Evolutionary conservation across 2,329 filamentous ascomycete species (phyloP).

Genomic region (Fusarium ambrosium): DNA sequence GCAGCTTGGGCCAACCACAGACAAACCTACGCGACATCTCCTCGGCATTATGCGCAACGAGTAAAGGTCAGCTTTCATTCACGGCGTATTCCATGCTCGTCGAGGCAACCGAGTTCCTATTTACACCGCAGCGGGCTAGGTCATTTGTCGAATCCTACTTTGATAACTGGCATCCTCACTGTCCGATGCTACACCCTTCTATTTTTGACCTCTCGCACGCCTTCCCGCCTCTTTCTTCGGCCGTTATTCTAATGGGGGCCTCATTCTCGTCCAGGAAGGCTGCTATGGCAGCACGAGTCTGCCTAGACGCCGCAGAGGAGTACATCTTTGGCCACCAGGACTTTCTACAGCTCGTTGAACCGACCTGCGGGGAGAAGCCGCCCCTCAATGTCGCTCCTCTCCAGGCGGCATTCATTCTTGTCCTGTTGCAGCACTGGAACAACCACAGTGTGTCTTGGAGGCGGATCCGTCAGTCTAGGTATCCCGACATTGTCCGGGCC

Average conservation of each 20-base stretch:
- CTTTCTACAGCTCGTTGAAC: background rate
- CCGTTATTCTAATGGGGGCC: background rate
- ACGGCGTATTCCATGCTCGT: background rate
- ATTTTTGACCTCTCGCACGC: background rate
- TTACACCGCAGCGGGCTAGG: background rate
- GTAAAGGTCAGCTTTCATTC: background rate
- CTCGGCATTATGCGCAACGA: background rate
- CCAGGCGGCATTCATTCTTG: background rate
- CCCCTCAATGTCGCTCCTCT: background rate
- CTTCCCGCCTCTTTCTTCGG: background rate
- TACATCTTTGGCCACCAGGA: background rate
- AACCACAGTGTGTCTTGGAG: background rate
- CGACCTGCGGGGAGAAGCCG: background rate
- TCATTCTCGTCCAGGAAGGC: background rate
- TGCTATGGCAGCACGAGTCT: background rate
- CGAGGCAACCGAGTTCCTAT: background rate
- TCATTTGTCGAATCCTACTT: background rate
- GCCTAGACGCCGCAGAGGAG: background rate
- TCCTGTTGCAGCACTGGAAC: background rate
- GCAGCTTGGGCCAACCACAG: background rate
- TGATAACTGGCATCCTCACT: background rate
- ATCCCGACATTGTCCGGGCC: background rate
- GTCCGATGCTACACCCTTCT: background rate
- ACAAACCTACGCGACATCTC: background rate
- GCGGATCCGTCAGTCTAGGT: background rate